Evolutionary conservation across 2,329 filamentous ascomycete genomes (phyloP).

Genomic region (Claviceps purpurea): DNA sequence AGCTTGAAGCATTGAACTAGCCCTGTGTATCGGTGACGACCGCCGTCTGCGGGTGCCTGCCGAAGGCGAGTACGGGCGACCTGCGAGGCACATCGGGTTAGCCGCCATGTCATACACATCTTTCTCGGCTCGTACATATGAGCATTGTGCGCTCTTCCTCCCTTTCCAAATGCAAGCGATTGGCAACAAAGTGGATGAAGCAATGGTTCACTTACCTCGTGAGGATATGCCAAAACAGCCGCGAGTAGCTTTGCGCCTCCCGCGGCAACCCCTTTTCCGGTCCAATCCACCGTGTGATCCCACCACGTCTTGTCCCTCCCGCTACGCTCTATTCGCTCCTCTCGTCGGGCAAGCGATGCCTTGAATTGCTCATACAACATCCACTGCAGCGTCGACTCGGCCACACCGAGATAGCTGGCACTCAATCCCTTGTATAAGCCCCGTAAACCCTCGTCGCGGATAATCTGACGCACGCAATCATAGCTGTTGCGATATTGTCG

Average conservation of each 20-base stretch:
- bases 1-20: conserved; percentile 78
- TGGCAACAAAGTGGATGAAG: neutral
- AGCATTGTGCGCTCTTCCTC: too few species aligned
- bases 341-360: conserved; percentile 51
- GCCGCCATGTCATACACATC: too few species aligned
- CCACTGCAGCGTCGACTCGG: conserved; percentile 86
- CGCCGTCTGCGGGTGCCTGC: conserved; percentile 63
- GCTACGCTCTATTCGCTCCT: conserved; percentile 40
- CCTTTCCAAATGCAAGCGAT: too few species aligned
- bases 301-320: conserved; percentile 53
- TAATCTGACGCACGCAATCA: conserved; percentile 74
- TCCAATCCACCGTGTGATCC: conserved; percentile 67
- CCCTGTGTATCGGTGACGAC: conserved; percentile 73
- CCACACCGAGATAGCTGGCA: conserved; percentile 81
- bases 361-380: conserved; percentile 92
- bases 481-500: conserved; percentile 75
- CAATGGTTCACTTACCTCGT: conserved; percentile 51
- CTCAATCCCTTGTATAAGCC: conserved; percentile 85
- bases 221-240: conserved; percentile 76
- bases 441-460: conserved; percentile 65
- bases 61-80: conserved; percentile 73
- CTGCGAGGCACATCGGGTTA: conserved; percentile 20
- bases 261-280: conserved; percentile 64
- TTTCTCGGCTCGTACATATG: too few species aligned
- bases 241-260: conserved; percentile 79